Conservation (phyloP, 1,284 basidiomycete genomes). For the Peniophora sp. region DNA sequence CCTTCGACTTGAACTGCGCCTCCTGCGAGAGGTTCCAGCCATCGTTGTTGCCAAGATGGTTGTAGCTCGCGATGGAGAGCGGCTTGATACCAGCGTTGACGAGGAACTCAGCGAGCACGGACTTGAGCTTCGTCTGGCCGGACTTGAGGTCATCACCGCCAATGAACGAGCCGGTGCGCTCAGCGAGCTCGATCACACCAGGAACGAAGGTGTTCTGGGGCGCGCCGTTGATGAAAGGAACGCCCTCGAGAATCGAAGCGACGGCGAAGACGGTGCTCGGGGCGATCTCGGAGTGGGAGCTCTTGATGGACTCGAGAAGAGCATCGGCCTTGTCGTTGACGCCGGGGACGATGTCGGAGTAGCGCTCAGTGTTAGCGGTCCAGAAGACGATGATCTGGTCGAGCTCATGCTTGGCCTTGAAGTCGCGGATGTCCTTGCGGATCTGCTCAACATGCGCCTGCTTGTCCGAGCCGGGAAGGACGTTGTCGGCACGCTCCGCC, state of each 20-base stretch:
- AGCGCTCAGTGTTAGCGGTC: constrained; percentile 99
- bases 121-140: constrained; percentile 92
- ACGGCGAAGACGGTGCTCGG: constrained; percentile 96
- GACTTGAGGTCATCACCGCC: constrained; percentile 98
- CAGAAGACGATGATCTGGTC: constrained; percentile 92
- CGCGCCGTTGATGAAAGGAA: constrained; percentile 95
- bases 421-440: constrained; percentile 87
- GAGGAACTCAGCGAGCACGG: constrained; percentile 94
- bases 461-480: constrained; percentile 84
- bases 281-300: constrained; percentile 87
- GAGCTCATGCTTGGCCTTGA: constrained; percentile 80
- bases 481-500: constrained; percentile 90
- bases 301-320: constrained; percentile 77
- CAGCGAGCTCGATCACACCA: constrained; percentile 89
- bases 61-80: constrained; percentile 93
- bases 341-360: constrained; percentile 89
- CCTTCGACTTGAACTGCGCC: constrained; percentile 95
- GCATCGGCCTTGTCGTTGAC: constrained; percentile 95
- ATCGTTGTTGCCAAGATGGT: constrained; percentile 98
- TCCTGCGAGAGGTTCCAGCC: constrained; percentile 91
- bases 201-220: constrained; percentile 99
- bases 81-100: constrained; percentile 99
- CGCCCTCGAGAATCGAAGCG: constrained; percentile 91
- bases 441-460: constrained; percentile 88
- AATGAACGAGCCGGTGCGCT: constrained; percentile 87